Conservation (phyloP, 345 rosid genomes). For the Diplotaxis tenuifolia region DNA sequence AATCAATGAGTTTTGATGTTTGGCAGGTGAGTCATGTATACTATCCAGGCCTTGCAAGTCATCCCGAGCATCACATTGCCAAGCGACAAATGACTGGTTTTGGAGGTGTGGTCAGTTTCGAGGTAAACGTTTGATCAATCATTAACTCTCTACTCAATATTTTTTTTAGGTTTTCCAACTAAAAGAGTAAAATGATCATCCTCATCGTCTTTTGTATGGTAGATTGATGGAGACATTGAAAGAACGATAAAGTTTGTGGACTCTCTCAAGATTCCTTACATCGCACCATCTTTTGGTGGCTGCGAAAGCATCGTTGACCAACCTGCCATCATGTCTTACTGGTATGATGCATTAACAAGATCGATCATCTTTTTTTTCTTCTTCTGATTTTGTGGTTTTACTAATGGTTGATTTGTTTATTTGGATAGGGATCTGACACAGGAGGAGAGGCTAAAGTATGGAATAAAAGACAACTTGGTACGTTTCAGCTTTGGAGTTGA, state of each 20-base stretch:
- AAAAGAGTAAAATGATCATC: background rate
- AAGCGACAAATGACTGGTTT: conserved; percentile 94
- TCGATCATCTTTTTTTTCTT: background rate
- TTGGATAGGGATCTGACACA: conserved; percentile 75
- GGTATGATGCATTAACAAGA: conserved; percentile 48
- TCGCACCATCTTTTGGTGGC: conserved; percentile 98
- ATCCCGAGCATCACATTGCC: conserved; percentile 90
- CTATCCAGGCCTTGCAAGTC: conserved; percentile 93
- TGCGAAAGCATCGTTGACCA: conserved; percentile 97
- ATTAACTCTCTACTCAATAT: background rate
- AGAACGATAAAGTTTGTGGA: conserved; percentile 78
- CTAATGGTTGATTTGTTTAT: background rate
- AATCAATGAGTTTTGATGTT: background rate
- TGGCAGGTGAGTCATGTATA: conserved; percentile 80
- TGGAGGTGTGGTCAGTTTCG: conserved; percentile 99
- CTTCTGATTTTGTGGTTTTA: background rate
- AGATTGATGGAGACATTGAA: conserved; percentile 81
- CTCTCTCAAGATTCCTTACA: conserved; percentile 87
- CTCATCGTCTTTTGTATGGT: conserved; percentile 1
- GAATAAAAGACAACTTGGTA: conserved; percentile 86
- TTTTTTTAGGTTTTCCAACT: background rate
- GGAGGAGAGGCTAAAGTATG: conserved; percentile 68
- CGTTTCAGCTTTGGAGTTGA: conserved; percentile 96
- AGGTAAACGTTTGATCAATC: conserved; percentile 56
- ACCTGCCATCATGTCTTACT: conserved; percentile 98